Base-by-base conservation (phyloP, 768 basidiomycete genomes). In the Tremella yokohamensis region DNA sequence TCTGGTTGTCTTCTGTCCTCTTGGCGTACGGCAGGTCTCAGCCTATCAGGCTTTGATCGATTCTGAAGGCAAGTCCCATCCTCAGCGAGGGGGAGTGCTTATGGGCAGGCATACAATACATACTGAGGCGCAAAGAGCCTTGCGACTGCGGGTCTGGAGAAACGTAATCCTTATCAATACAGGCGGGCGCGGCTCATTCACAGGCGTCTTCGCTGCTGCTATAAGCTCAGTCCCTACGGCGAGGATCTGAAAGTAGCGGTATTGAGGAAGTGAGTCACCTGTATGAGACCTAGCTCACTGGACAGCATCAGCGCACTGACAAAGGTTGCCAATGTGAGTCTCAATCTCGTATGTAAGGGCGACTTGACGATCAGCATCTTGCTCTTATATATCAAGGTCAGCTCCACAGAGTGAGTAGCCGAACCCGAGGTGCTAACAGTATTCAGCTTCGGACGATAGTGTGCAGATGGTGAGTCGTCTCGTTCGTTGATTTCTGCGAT, bases 1-100 rank as follows among this genome's bases (percentile, higher is more conserved):
- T 64, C 80, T 90, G 69, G 88, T 97, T 13, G 90, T 96, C 4
- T 94, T 97, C 68, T 99, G 94, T 69, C 93, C 91, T 15, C 78
- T 98, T 49, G 88, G 88, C 0, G 57, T 78, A 0, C 80, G 78
- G 37, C 93, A 96, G 76, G 82, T 84, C 25, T 70, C 75, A 15
- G 88, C 85, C 0, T 94, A 96, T 75, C 87, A 84, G 63, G 81
- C 82, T 4, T 80, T 93, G 34, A 78, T 93, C 20, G 76, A 75
- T n/a, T 83, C 82, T 65, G 79, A 81, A 6, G 80, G 70, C 69
- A 25, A 34, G 68, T 29, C 1, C 40, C 19, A 49, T 39, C 38
- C 25, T 58, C 34, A 40, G 29, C 29, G 6, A 6, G 29, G 6
- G 11, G 29, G 6, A 6, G 29, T 34, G 29, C 29, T 53, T 22